phyloP scores from a whole-genome alignment of 768 basidiomycete species.

The Daedaleopsis nitida region DNA sequence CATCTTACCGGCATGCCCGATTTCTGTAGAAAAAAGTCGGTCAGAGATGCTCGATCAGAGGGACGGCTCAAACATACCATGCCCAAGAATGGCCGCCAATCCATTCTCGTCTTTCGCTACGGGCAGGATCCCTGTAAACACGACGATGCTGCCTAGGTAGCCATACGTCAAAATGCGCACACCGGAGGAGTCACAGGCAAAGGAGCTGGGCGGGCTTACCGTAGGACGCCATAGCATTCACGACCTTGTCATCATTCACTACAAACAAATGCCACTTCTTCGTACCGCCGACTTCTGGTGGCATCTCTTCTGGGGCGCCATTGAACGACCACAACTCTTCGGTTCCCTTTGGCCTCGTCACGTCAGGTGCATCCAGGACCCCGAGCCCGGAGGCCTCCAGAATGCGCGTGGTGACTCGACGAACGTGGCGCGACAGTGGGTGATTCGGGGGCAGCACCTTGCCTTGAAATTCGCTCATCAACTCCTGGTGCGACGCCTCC shows the following conservation, averaged over 20 bases:
- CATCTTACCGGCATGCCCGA: constrained; percentile 69
- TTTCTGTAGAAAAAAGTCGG: constrained; percentile 49
- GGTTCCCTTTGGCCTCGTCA: constrained; percentile 27
- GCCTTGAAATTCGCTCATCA: constrained; percentile 52
- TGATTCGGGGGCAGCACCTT: constrained; percentile 68
- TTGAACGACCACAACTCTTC: constrained; percentile 26
- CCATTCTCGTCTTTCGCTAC: constrained; percentile 78
- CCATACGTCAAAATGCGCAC: neutral
- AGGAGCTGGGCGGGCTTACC: constrained; percentile 41
- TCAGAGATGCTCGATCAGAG: neutral
- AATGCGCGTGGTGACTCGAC: constrained; percentile 65
- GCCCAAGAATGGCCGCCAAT: constrained; percentile 80
- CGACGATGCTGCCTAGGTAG: constrained; percentile 66
- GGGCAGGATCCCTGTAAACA: constrained; percentile 89
- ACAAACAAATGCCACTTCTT: constrained; percentile 73
- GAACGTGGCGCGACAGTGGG: constrained; percentile 66
- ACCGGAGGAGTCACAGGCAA: neutral
- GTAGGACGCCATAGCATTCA: constrained; percentile 80
- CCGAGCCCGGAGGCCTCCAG: constrained; percentile 77
- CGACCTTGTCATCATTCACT: constrained; percentile 65
- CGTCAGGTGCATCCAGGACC: constrained; percentile 41
- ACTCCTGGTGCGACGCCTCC: constrained; percentile 42
- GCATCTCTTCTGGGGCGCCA: constrained; percentile 21
- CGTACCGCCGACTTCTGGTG: constrained; percentile 25
- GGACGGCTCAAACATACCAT: constrained; percentile 52